Conservation (phyloP, 371 early-diverging fungal genomes). For the Mortierella sp. region DNA sequence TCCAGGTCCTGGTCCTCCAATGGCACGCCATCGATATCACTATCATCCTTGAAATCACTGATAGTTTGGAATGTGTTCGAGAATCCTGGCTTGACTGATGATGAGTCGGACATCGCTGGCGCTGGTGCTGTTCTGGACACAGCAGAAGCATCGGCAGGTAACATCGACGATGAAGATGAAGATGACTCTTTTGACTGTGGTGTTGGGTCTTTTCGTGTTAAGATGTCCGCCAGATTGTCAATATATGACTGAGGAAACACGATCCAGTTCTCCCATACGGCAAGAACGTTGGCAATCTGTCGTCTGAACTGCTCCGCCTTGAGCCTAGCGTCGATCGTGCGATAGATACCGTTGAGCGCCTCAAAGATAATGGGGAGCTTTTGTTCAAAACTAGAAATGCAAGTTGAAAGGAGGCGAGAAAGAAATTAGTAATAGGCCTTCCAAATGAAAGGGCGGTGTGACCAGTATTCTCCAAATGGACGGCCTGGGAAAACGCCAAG, state of each 20-base stretch:
- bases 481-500: background rate
- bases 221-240: slow-evolving; percentile 59
- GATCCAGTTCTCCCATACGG: slow-evolving; percentile 91
- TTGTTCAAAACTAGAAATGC: slow-evolving; percentile 66
- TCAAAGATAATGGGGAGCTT: slow-evolving; percentile 74
- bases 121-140: background rate
- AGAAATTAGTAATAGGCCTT: background rate
- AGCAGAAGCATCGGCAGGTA: background rate
- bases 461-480: no score
- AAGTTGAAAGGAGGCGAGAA: no score
- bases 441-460: background rate
- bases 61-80: slow-evolving; percentile 12
- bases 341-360: slow-evolving; percentile 76
- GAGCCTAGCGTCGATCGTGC: slow-evolving; percentile 75
- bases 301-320: slow-evolving; percentile 87
- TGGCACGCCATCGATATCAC: slow-evolving; percentile 41
- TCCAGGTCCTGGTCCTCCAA: slow-evolving; percentile 16
- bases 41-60: slow-evolving; percentile 16
- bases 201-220: slow-evolving; percentile 53
- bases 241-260: slow-evolving; percentile 83
- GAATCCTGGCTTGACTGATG: slow-evolving; percentile 1
- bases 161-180: background rate
- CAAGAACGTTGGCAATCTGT: slow-evolving; percentile 71
- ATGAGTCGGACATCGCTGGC: slow-evolving; percentile 2
- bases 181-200: background rate